phyloP scores from a whole-genome alignment of 2,329 filamentous ascomycete genomes.

The Leptographium galeiforme region DNA sequence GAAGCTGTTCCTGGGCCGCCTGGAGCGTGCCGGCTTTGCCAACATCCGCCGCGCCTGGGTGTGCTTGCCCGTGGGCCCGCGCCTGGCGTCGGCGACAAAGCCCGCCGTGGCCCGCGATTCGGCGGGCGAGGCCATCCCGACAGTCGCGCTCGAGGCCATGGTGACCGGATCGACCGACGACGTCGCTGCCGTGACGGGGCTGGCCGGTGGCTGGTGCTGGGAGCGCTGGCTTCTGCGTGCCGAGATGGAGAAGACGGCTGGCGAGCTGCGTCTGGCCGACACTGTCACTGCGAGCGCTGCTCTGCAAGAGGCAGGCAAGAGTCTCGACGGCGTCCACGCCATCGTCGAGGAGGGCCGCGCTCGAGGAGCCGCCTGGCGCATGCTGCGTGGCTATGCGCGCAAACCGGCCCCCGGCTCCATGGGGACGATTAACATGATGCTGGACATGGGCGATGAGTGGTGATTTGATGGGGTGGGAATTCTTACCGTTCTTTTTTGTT shows the following conservation, averaged over 20 bases:
- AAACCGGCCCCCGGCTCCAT: slow-evolving; percentile 34
- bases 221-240: slow-evolving; percentile 90
- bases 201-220: slow-evolving; percentile 84
- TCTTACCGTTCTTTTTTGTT: neutral
- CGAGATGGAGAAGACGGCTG: slow-evolving; percentile 66
- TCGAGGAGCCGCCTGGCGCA: slow-evolving; percentile 45
- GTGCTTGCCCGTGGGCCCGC: slow-evolving; percentile 65
- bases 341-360: slow-evolving; percentile 51
- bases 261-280: slow-evolving; percentile 45
- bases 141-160: slow-evolving; percentile 47
- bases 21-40: slow-evolving; percentile 65
- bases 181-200: slow-evolving; percentile 61
- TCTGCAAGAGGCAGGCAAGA: slow-evolving; percentile 43
- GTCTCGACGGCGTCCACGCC: slow-evolving; percentile 44
- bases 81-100: slow-evolving; percentile 25
- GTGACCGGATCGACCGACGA: slow-evolving; percentile 56
- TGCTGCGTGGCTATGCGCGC: slow-evolving; percentile 49
- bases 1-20: slow-evolving; percentile 62
- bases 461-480: neutral
- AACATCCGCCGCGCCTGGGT: slow-evolving; percentile 77
- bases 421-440: slow-evolving; percentile 24
- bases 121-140: slow-evolving; percentile 26
- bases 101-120: slow-evolving; percentile 17
- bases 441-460: slow-evolving; percentile 6
- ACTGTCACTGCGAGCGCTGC: slow-evolving; percentile 36